Evolutionary conservation across 2,329 filamentous ascomycete genomes (phyloP), one percentile per base, ranked within the genome.

Genomic region (Pseudocercospora pini-densiflorae): DNA sequence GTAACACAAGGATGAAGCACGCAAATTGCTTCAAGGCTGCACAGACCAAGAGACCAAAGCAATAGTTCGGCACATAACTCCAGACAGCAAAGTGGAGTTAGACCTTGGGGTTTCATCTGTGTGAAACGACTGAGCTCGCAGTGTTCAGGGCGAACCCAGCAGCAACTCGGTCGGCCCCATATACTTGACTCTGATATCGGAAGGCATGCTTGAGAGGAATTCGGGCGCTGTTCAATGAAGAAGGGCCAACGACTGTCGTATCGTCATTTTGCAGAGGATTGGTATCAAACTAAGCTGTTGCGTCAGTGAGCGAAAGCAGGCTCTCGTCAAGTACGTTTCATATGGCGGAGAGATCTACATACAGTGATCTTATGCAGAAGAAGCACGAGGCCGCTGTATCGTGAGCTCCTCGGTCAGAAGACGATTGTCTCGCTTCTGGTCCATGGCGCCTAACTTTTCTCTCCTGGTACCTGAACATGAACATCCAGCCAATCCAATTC

Each of bases 21-120:
- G 24, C 59, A 61, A 61, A 49, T 61, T 61, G 43, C 57, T 59
- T 59, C 57, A 16, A 47, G 57, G 40, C n/a, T n/a, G 57, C 57
- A 59, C 57, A 29, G 57, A 29, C 36, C 59, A 61, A n/a, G 16
- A 49, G 23, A 40, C 6, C 31, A 21, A 51, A 29, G 58, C 27
- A 60, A 31, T 51, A 24, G 29, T 47, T n/a, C 57, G 33, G 57
- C 33, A 59, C 33, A 24, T 54, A 19, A 40, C 19, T 45, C 40
- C 21, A 24, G 16, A 40, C 19, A 59, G 36, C 36, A 16, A 43
- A n/a, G 40, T 19, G 36, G 57, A 12, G 57, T 23, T 33, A 33
- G 24, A 31, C 16, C 23, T 55, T 27, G 23, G 57, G 40, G 36
- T 47, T 47, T 61, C 59, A 61, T 61, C 59, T 61, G 40, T 61